Conservation (phyloP, 139 green algal genomes). For the Chlorella ohadii region DNA sequence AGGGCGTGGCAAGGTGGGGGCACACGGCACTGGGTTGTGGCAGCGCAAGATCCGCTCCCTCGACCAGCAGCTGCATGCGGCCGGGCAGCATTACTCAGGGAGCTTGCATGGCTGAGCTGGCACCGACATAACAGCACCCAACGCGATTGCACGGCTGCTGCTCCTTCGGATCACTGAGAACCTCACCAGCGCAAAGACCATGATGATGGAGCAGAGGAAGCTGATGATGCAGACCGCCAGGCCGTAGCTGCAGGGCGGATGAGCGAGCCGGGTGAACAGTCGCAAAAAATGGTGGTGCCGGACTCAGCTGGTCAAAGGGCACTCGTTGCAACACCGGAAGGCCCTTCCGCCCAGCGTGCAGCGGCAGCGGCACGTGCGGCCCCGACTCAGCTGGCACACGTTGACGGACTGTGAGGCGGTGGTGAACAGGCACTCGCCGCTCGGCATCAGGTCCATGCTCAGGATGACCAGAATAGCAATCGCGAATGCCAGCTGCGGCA, state of each 20-base stretch:
- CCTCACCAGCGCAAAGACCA: conserved; percentile 3
- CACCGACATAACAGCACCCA: too few species aligned
- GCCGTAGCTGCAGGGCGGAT: background rate
- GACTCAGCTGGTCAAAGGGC: too few species aligned
- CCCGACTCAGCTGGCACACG: background rate
- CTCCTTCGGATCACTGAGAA: too few species aligned
- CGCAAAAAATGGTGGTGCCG: too few species aligned
- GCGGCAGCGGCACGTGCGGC: too few species aligned
- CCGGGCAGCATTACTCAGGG: background rate
- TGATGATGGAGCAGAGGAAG: conserved; percentile 8
- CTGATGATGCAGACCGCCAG: conserved; percentile 7
- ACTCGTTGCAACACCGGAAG: too few species aligned
- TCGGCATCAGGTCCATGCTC: background rate
- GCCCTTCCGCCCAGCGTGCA: too few species aligned
- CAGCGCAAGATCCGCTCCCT: too few species aligned
- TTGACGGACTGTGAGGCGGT: background rate
- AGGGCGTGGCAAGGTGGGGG: background rate
- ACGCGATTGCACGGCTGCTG: too few species aligned
- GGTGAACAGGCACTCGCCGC: background rate
- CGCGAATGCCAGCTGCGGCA: background rate
- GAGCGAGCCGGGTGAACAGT: too few species aligned
- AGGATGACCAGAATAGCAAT: background rate
- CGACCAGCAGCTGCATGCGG: too few species aligned
- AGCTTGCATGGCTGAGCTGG: background rate
- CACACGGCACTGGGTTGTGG: too few species aligned